These are phyloP conservation scores for Penicillium griseofulvum DNA, from an alignment of 2,329 filamentous ascomycete genomes.

Conservation along the genomic window DNA sequence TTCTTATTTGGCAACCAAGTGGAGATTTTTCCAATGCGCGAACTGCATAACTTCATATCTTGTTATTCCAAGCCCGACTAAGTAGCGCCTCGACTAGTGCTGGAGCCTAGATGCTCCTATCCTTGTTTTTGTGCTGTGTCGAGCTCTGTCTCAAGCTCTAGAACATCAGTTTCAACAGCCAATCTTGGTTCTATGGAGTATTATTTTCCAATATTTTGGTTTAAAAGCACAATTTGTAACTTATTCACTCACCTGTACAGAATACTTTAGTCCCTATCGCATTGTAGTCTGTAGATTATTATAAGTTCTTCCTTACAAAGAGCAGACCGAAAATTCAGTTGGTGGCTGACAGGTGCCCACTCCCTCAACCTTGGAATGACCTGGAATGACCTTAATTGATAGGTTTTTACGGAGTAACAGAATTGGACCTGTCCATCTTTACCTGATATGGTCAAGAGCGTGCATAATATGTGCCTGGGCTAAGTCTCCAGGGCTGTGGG, in stretches of 20 bases:
- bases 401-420: not conserved
- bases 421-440: slow-evolving; percentile 8
- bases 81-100: not conserved
- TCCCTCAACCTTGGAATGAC: too few relatives aligned
- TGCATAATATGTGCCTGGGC: slow-evolving; percentile 7
- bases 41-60: slow-evolving; percentile 2
- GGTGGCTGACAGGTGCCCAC: not conserved
- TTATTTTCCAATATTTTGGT: not conserved
- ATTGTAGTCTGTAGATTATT: too few relatives aligned
- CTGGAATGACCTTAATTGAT: slow-evolving; percentile 6
- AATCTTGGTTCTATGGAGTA: not conserved
- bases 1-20: not conserved
- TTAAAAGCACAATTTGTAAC: too few relatives aligned
- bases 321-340: not conserved
- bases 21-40: not conserved
- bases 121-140: not conserved
- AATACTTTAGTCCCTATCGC: too few relatives aligned
- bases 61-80: not conserved
- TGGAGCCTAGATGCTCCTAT: not conserved
- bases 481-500: slow-evolving; percentile 8
- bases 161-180: not conserved
- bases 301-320: not conserved
- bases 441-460: slow-evolving; percentile 8
- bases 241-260: too few relatives aligned
- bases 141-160: not conserved